Evolutionary conservation across 345 rosid species (phyloP).

Genomic region (Brassica carinata): DNA sequence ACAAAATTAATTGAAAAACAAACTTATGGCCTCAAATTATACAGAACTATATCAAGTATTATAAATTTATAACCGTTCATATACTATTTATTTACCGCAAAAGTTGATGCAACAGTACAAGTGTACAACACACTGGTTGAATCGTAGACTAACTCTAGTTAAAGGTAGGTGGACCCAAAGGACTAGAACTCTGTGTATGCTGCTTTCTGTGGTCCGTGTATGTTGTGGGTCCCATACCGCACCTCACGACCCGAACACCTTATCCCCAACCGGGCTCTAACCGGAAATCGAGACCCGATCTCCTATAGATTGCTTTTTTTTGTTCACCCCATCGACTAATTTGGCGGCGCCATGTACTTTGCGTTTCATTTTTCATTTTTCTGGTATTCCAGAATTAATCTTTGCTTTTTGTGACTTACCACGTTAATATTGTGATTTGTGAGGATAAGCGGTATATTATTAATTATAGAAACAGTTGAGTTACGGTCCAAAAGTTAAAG

Average conservation of each 20-base stretch:
- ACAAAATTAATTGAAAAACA: not conserved
- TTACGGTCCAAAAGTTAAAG: conserved; percentile 22
- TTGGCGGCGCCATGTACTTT: conserved; percentile 32
- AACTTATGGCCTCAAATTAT: not conserved
- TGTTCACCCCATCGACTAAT: conserved; percentile 13
- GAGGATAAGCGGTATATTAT: not conserved
- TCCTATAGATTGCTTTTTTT: conserved; percentile 6
- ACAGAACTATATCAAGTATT: not conserved
- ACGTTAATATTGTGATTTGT: conserved; percentile 19
- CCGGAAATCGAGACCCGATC: conserved; percentile 30
- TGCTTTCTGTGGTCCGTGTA: conserved; percentile 23
- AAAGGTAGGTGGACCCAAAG: conserved; percentile 20
- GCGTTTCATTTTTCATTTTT: not conserved
- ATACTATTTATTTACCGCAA: not conserved
- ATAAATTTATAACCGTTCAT: not conserved
- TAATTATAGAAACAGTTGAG: conserved; percentile 16
- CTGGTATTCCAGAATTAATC: not conserved
- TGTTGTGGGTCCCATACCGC: conserved; percentile 27
- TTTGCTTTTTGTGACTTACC: not conserved
- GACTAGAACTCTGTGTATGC: conserved; percentile 18
- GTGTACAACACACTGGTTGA: not conserved
- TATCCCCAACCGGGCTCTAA: conserved; percentile 12
- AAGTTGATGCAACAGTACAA: not conserved
- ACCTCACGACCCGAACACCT: conserved; percentile 16
- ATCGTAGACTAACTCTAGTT: conserved; percentile 7